Conservation (phyloP, 2,329 filamentous ascomycete species). For the Chaetomium strumarium region DNA sequence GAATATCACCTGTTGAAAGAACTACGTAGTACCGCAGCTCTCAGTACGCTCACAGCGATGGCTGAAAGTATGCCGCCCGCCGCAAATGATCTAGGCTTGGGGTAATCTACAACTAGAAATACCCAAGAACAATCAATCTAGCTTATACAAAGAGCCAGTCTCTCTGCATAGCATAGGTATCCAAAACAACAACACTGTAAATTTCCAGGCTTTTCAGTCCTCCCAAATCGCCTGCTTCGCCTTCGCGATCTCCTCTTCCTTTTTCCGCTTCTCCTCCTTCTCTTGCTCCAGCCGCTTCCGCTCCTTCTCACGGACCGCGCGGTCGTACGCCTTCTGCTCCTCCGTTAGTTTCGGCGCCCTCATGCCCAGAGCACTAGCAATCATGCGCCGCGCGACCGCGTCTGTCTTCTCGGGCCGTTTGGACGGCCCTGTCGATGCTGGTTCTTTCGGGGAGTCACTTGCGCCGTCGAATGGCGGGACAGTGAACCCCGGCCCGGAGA, state of each 20-base stretch:
- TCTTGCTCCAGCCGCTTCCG: slow-evolving; percentile 69
- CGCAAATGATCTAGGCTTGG: background rate
- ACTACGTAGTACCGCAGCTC: too few species aligned
- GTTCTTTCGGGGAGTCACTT: background rate
- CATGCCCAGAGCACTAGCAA: slow-evolving; percentile 80
- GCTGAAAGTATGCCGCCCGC: too few species aligned
- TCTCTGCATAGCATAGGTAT: background rate
- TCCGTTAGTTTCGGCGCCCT: slow-evolving; percentile 75
- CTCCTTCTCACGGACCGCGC: slow-evolving; percentile 76
- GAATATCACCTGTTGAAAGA: too few species aligned
- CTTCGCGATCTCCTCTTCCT: slow-evolving; percentile 61
- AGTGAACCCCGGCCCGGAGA: slow-evolving; percentile 10
- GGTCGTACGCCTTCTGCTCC: slow-evolving; percentile 83
- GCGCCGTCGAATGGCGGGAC: slow-evolving; percentile 14
- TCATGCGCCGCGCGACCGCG: slow-evolving; percentile 81
- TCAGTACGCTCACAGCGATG: too few species aligned
- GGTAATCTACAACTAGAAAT: background rate
- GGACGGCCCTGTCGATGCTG: slow-evolving; percentile 3
- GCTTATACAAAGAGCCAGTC: background rate
- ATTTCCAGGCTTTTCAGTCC: slow-evolving; percentile 40
- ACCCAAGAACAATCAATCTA: background rate
- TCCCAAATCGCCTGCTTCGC: slow-evolving; percentile 88
- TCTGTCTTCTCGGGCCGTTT: slow-evolving; percentile 83
- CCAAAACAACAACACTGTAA: background rate
- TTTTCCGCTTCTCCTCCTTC: slow-evolving; percentile 55